Percentiles rank a stretch among this genome's conserved stretches.
Evolutionary conservation across 176 grass and related monocot genomes (phyloP).

Genomic region (Phragmites australis): DNA sequence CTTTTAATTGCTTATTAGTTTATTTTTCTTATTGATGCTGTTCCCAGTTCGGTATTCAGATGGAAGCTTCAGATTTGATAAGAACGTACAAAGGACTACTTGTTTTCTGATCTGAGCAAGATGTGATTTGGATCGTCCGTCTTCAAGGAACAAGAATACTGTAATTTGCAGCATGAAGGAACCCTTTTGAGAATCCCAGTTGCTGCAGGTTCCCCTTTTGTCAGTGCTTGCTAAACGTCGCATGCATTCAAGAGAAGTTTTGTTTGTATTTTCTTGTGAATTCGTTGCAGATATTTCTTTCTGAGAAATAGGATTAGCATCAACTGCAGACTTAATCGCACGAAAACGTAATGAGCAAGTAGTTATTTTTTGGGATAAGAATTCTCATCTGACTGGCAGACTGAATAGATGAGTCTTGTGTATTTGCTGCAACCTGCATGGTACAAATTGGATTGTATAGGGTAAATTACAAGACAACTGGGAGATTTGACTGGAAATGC

Average conservation of each 20-base stretch:
- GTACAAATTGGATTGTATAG: not conserved
- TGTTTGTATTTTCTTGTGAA: not conserved
- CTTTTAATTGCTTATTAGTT: not conserved
- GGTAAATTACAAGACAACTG: not conserved
- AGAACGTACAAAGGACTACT: not conserved
- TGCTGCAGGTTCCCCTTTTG: not conserved
- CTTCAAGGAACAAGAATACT: not conserved
- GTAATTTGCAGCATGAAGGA: not conserved
- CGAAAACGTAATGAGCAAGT: not conserved
- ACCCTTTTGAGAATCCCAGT: not conserved
- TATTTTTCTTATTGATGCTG: not conserved
- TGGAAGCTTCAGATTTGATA: not conserved
- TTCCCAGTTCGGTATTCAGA: not conserved
- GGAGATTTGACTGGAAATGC: too few species aligned
- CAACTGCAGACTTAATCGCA: not conserved
- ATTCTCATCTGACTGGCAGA: not conserved
- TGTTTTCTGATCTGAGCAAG: not conserved
- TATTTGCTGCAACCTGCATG: not conserved
- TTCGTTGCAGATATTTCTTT: not conserved
- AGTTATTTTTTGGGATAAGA: not conserved
- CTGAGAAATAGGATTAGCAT: not conserved
- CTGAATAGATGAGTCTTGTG: not conserved
- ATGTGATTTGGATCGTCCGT: not conserved
- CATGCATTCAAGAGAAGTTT: not conserved
- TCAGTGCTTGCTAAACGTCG: not conserved